Evolutionary conservation across 2,329 filamentous ascomycete genomes (phyloP).

Genomic region (Furcasterigmium sp.): DNA sequence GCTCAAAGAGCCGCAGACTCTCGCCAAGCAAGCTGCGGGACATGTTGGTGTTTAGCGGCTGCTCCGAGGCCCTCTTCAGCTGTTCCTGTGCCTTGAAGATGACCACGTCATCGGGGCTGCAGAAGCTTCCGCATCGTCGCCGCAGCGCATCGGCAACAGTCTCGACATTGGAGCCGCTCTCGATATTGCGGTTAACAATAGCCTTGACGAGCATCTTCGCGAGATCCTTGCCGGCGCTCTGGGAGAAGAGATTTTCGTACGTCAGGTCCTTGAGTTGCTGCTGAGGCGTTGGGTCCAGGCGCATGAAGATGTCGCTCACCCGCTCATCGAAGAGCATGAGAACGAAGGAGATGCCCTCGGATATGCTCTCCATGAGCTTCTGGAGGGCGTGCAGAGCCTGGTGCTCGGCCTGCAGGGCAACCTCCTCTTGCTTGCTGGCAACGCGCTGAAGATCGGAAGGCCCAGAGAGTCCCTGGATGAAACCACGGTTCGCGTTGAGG

Average conservation of each 20-base stretch:
- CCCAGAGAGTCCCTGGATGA: conserved; percentile 91
- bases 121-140: conserved; percentile 92
- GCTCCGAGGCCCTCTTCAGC: conserved; percentile 80
- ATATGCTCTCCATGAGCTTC: conserved; percentile 81
- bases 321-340: conserved; percentile 92
- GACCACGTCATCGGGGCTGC: conserved; percentile 92
- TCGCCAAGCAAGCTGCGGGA: conserved; percentile 80
- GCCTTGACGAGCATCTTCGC: conserved; percentile 94
- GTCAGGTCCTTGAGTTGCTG: conserved; percentile 71
- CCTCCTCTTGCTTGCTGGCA: conserved; percentile 80
- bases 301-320: conserved; percentile 77
- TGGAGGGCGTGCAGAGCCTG: conserved; percentile 84
- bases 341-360: conserved; percentile 95
- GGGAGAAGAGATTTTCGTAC: conserved; percentile 83
- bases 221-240: conserved; percentile 73
- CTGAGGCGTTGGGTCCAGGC: conserved; percentile 66
- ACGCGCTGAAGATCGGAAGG: conserved; percentile 78
- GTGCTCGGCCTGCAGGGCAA: conserved; percentile 89
- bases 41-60: conserved; percentile 66
- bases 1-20: conserved; percentile 80
- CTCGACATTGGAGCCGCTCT: conserved; percentile 94
- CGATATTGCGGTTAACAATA: conserved; percentile 96
- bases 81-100: conserved; percentile 98
- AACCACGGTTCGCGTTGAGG: conserved; percentile 77
- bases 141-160: conserved; percentile 93